Evolutionary conservation across 179 eudicot genomes (phyloP).

Genomic region (Beta lomatogona): DNA sequence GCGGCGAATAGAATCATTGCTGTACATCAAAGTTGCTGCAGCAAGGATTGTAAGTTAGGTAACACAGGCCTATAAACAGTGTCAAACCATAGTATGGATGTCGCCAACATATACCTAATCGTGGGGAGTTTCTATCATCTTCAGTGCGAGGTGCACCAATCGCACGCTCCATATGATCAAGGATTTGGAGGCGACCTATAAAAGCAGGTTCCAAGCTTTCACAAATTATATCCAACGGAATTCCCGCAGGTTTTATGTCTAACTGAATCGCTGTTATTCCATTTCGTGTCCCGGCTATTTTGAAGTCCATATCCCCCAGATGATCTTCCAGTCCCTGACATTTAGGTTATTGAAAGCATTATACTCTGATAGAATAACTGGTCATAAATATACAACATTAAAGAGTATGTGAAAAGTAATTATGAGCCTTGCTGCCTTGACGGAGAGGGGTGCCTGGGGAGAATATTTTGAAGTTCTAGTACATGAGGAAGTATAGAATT

Average conservation of each 20-base stretch:
- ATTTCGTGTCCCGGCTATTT: conserved; percentile 91
- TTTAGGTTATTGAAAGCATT: background rate
- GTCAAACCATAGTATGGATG: background rate
- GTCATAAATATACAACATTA: background rate
- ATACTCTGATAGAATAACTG: background rate
- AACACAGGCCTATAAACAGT: conserved; percentile 8
- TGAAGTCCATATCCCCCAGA: conserved; percentile 98
- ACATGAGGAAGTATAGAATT: background rate
- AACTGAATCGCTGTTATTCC: conserved; percentile 94
- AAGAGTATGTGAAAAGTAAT: conserved; percentile 1
- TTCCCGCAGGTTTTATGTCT: conserved; percentile 98
- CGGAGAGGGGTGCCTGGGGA: background rate
- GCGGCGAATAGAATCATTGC: conserved; percentile 83
- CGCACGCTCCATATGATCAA: conserved; percentile 83
- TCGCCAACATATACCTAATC: conserved; percentile 49
- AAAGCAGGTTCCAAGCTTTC: conserved; percentile 82
- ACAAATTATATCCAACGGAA: conserved; percentile 89
- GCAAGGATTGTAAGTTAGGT: conserved; percentile 7
- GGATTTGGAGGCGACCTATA: conserved; percentile 87
- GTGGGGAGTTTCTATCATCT: conserved; percentile 73
- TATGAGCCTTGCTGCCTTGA: background rate
- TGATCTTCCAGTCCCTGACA: conserved; percentile 96
- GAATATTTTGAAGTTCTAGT: background rate
- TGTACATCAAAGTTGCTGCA: conserved; percentile 79
- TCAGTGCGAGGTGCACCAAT: conserved; percentile 68